Conservation (phyloP, 2,329 filamentous ascomycete genomes). For the Aspergillus niger region DNA sequence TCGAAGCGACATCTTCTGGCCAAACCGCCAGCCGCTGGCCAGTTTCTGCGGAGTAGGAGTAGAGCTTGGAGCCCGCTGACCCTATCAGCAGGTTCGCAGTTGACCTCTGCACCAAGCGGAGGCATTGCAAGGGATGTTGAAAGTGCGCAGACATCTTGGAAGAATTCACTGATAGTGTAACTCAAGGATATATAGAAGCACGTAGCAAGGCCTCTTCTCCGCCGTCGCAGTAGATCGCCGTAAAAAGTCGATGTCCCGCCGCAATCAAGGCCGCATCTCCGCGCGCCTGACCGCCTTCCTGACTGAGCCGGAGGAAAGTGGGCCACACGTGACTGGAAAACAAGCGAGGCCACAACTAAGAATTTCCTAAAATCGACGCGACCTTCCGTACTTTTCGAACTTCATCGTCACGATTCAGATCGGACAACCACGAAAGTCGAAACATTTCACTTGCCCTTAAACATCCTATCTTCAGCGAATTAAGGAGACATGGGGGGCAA, state of each 20-base stretch:
- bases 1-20: conserved; percentile 44
- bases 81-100: conserved; percentile 62
- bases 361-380: conserved; percentile 28
- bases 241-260: neutral
- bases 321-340: conserved; percentile 37
- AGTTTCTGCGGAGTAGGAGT: conserved; percentile 64
- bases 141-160: conserved; percentile 35
- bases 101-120: conserved; percentile 46
- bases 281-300: neutral
- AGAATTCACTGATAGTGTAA: conserved; percentile 2
- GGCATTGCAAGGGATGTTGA: conserved; percentile 64
- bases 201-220: neutral
- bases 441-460: conserved; percentile 79
- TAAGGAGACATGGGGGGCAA: conserved; percentile 99
- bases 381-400: conserved; percentile 19
- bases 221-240: neutral
- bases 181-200: neutral
- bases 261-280: neutral
- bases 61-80: conserved; percentile 71
- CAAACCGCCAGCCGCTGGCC: conserved; percentile 64
- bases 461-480: conserved; percentile 88
- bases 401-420: conserved; percentile 29
- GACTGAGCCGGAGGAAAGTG: neutral
- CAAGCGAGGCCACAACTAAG: conserved; percentile 43
- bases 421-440: conserved; percentile 30